Percentiles rank a stretch among this genome's conserved stretches.
Evolutionary conservation across 805 yeast species (phyloP).

Genomic region (Wickerhamiella azymoides): DNA sequence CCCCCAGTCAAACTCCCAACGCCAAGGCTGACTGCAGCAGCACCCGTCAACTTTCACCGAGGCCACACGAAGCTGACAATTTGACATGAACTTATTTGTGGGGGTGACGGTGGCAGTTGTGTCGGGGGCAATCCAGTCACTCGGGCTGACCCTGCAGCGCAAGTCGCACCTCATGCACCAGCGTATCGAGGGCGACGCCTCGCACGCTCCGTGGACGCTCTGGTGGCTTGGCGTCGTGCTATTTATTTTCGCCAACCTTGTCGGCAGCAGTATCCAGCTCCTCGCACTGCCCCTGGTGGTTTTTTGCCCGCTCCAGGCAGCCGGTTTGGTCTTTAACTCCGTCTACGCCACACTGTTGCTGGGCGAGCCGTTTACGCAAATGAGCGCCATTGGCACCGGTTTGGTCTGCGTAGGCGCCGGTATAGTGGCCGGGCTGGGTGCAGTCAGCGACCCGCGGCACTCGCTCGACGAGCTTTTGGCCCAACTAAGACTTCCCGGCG

Average conservation of each 20-base stretch:
- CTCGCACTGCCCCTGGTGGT: slow-evolving; percentile 71
- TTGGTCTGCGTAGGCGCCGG: slow-evolving; percentile 63
- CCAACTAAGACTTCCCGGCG: slow-evolving; percentile 32
- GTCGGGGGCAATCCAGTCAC: slow-evolving; percentile 65
- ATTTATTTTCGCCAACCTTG: slow-evolving; percentile 57
- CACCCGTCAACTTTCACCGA: neutral
- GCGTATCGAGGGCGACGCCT: slow-evolving; percentile 25
- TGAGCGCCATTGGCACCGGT: slow-evolving; percentile 49
- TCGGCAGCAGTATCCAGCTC: slow-evolving; percentile 74
- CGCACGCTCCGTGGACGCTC: slow-evolving; percentile 25
- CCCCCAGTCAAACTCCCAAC: neutral
- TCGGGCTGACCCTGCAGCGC: slow-evolving; percentile 72
- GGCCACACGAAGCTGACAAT: neutral
- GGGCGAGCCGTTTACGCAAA: slow-evolving; percentile 49
- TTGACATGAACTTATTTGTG: slow-evolving; percentile 27
- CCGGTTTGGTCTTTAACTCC: slow-evolving; percentile 79
- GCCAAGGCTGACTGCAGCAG: neutral
- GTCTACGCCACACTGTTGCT: slow-evolving; percentile 54
- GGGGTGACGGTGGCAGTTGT: slow-evolving; percentile 61
- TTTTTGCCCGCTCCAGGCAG: slow-evolving; percentile 70
- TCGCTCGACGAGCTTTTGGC: slow-evolving; percentile 34
- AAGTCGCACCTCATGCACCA: slow-evolving; percentile 49
- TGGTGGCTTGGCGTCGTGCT: slow-evolving; percentile 67
- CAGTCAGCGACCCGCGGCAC: slow-evolving; percentile 40
- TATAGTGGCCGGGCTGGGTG: slow-evolving; percentile 61